Base-by-base conservation (phyloP, 2,329 filamentous ascomycete species). In the Pestalotiopsis sp. region DNA sequence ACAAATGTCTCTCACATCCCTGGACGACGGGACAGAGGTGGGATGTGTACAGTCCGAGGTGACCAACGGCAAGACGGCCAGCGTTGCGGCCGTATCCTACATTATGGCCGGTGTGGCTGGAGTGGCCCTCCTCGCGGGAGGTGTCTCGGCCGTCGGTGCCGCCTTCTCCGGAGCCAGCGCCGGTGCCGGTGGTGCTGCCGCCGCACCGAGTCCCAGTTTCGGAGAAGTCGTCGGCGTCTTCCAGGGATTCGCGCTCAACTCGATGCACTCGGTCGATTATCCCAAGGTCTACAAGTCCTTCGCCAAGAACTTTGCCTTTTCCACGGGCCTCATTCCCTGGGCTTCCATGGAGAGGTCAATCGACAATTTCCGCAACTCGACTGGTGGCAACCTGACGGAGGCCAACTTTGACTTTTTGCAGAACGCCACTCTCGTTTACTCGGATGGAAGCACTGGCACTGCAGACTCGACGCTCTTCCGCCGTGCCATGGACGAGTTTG, bases 191-290 rank as follows among this genome's bases (percentile, higher is more conserved):
- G 85, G 84, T 20, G 92, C 91, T 14, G 85, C 86, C 13, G 85
- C 89, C 2, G 86, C 91, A 12, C 84, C 91, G 55, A 96, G 93
- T 74, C 96, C 96, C 31, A 93, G 91, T 66, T 98, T 98, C 78
- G 87, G 86, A 59, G 93, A 98, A 76, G 90, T 97, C 62, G 87
- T 97, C 73, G 90, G 91, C 70, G 97, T 93, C 89, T 97, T 98
- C 80, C 95, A 98, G 81, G 91, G 92, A 64, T 92, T 98, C 86
- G 94, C 96, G 36, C 92, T 96, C 84, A 98, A 96, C 80, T 95
- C 96, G 72, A 98, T 98, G 96, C 86, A 97, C 79, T 97, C 93
- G 69, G 95, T 97, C 74, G 89, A 91, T 74, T 94, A 97, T 73
- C 96, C 96, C 3, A 85, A 89, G 45, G 90, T 98, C 49, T 98